Percentiles rank a stretch among this genome's conserved stretches.
Conservation (phyloP, 2,329 filamentous ascomycete species). For the Penicillium sp. region DNA sequence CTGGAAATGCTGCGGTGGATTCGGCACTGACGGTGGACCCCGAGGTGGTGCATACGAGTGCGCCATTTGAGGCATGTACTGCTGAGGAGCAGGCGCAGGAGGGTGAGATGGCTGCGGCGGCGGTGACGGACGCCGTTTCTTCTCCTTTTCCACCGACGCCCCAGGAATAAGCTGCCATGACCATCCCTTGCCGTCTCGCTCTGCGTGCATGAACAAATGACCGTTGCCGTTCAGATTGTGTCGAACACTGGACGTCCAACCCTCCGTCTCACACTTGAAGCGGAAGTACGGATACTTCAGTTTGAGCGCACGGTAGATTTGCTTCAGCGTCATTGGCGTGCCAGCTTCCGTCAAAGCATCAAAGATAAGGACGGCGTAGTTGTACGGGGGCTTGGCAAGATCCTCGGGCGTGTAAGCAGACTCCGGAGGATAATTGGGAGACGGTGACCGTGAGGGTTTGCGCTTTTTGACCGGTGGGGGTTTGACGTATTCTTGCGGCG, state of each 20-base stretch:
- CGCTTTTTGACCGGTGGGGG: conserved; percentile 49
- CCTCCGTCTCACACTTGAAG: conserved; percentile 63
- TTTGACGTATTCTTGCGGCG: conserved; percentile 44
- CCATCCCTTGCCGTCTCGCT: conserved; percentile 62
- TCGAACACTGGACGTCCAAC: conserved; percentile 66
- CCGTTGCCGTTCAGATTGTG: conserved; percentile 61
- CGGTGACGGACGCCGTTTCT: conserved; percentile 50
- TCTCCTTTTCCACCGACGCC: conserved; percentile 60
- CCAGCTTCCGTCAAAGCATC: conserved; percentile 60
- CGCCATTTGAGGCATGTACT: conserved; percentile 38
- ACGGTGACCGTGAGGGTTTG: conserved; percentile 59
- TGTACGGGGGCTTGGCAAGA: conserved; percentile 60
- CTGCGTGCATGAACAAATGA: conserved; percentile 59
- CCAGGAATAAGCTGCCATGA: conserved; percentile 62
- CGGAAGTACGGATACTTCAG: conserved; percentile 61
- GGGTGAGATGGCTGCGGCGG: conserved; percentile 38
- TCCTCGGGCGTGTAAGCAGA: conserved; percentile 62
- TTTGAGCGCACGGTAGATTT: conserved; percentile 65
- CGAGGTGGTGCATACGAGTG: conserved; percentile 33
- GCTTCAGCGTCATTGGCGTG: conserved; percentile 61
- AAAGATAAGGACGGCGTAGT: conserved; percentile 64
- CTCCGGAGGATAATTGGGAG: conserved; percentile 60
- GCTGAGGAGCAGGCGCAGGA: conserved; percentile 30
- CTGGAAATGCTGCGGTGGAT: conserved; percentile 37
- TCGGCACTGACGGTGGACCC: conserved; percentile 32